Evolutionary conservation across 768 basidiomycete species (phyloP), one percentile per base, ranked within the genome.

Genomic region (Leucosporidium scottii): DNA sequence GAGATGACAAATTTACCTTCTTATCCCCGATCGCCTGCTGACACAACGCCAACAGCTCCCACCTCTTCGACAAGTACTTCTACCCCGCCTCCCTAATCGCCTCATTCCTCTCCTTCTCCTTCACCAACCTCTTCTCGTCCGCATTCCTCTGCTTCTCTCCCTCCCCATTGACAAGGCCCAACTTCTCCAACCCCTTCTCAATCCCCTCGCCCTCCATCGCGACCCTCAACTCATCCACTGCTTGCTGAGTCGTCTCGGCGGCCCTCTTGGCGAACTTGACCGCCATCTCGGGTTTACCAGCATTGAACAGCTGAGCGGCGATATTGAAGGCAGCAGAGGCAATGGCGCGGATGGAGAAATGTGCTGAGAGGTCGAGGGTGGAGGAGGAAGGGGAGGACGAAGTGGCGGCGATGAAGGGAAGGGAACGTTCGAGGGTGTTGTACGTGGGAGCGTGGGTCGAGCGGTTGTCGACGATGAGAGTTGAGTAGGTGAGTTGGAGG

Each of bases 31-130:
- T 85, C 77, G 89, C 92, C 34, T 83, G 82, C 74, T 85, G 86
- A 76, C 90, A 91, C 6, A 87, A 84, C 0, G 84, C 91, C 30
- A 93, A 79, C 36, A 94, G 77, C 78, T 96, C 91, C 84, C 87
- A 93, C 56, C 91, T 80, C 27, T 86, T 82, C 70, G 83, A 84
- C 31, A 92, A 72, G 68, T 87, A 85, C 39, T 86, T 61, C 51
- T 31, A 28, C 54, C 48, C 18, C 56, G 68, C 57, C 25, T 68
- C 67, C 6, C 5, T 18, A 28, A 23, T 31, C 25, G 50, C 62
- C n/a, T 31, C 49, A 2, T 36, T 30, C 44, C 30, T 20, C 18
- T 56, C 50, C 0, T 36, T 48, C 31, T 28, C 48, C 12, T 36
- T 28, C 34, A 20, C 17, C 15, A 4, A 21, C 31, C 47, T 51